Base-by-base conservation (phyloP, 2,329 filamentous ascomycete genomes). In the Cladobotryum mycophilum region DNA sequence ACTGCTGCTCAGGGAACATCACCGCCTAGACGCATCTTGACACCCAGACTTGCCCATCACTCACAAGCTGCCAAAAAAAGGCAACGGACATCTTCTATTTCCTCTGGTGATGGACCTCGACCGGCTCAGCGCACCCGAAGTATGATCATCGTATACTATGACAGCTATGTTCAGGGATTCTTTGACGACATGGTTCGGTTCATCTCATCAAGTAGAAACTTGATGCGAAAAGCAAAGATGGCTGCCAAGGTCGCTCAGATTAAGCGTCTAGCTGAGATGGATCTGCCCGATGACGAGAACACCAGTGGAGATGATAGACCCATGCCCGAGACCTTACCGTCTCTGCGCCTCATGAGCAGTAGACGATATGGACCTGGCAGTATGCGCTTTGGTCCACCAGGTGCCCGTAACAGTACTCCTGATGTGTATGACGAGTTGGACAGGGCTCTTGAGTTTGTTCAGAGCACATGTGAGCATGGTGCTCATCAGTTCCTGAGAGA, bases 91-190 rank as follows among this genome's bases (percentile, higher is more conserved):
- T 69, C 76, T 20, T 81, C 79, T 0, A 68, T 81, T 57, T 58
- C 75, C 46, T 81, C 77, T 40, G 71, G 67, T 35, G 70, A 71
- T 36, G 76, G 79, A 11, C 64, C 69, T 2, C 64, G 73, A 1
- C 67, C 73, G 11, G 80, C 82, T 5, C 86, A 86, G 64, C 82
- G 87, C 49, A 83, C 82, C 3, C 81, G 86, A 57, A 84, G 78
- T 51, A 86, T 89, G 76, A 85, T 92, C 38, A 84, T 93, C 38
- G 87, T 96, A n/a, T 91, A 89, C 68, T 96, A 96, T 64, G 91
- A 96, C 64, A 88, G 86, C 58, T 85, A 89, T 55, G 85, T 95
- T 3, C 90, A 96, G 64, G 82, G 82, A 46, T 82, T 85, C 37
- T 89, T 96, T 57, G 90, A 95, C 60, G 78, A 85, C 49, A 72